These are phyloP conservation scores for Backusella luteola DNA, from an alignment of 192 early-diverging fungal species.

Conservation along the genomic window DNA sequence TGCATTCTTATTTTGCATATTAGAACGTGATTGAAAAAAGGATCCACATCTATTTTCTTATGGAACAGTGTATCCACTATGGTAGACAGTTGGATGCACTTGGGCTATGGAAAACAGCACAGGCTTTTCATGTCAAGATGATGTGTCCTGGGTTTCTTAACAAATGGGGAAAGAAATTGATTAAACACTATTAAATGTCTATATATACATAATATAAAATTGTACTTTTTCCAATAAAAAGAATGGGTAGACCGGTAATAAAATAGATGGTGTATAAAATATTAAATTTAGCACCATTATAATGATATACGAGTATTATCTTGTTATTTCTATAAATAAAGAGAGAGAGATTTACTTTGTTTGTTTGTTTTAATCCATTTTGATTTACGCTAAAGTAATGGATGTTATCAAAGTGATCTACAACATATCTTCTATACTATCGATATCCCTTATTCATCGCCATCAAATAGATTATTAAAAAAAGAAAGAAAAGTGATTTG, in stretches of 20 bases:
- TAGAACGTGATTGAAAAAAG: conserved; percentile 54
- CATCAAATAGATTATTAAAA: background rate
- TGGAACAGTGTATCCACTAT: conserved; percentile 54
- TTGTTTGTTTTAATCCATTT: background rate
- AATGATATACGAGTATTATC: no score
- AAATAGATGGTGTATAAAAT: background rate
- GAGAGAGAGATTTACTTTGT: background rate
- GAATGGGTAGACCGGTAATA: no score
- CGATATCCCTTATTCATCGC: background rate
- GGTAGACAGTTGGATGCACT: conserved; percentile 47
- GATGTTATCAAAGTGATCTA: background rate
- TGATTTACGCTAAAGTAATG: background rate
- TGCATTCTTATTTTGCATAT: conserved; percentile 12
- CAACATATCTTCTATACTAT: background rate
- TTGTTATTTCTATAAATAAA: background rate
- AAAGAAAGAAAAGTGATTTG: background rate
- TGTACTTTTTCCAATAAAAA: no score
- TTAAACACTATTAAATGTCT: background rate
- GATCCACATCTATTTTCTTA: conserved; percentile 52
- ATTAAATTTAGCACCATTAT: background rate
- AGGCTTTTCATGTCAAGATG: conserved; percentile 36
- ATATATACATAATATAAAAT: no score
- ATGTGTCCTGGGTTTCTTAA: conserved; percentile 29
- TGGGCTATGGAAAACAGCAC: conserved; percentile 49
- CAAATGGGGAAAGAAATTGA: conserved; percentile 35